Evolutionary conservation across 768 basidiomycete species (phyloP), one percentile per base, ranked within the genome.

Genomic region (Baorangia bicolor): DNA sequence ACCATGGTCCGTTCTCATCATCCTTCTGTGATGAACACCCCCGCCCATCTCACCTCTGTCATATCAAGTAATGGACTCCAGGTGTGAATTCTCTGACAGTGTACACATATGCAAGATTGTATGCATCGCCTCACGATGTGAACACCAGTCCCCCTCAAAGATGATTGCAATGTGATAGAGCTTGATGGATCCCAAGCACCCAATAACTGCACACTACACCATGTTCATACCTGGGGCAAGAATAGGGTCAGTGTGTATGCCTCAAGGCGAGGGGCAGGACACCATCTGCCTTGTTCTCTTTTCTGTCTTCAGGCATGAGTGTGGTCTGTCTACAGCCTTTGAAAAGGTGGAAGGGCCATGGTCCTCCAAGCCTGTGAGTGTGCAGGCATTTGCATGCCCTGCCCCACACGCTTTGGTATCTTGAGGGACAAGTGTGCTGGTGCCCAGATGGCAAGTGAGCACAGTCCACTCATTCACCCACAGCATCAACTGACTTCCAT

Each of bases 81-180:
- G 12, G 37, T 16, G 9, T 16, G 43, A 20, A 31, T 35, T 44
- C 31, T 37, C 23, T 14, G 39, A 18, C 35, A 28, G 43, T 21
- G 28, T 43, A 34, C 23, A 8, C 31, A 21, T 48, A 20, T 48
- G 31, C 49, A 52, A 54, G 57, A 55, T 45, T 49, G 31, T 27
- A 14, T 18, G 11, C 56, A 53, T 45, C 13, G 28, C 38, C 44
- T 33, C 49, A 20, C 23, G 45, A 46, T 47, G 49, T 28, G 44
- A 52, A 49, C 37, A 50, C 2, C 37, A 31, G 25, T 16, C 31
- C 7, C 42, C 30, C 4, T 14, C 40, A 21, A 34, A 46, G 51
- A 61, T 67, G 64, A 60, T 27, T 37, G 33, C 28, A 7, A 47
- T 59, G 56, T 57, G 45, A 55, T 37, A 60, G 54, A 20, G 5